Evolutionary conservation across 257 asterid species (phyloP), one percentile per base, ranked within the genome.

Genomic region (Capsicum baccatum): DNA sequence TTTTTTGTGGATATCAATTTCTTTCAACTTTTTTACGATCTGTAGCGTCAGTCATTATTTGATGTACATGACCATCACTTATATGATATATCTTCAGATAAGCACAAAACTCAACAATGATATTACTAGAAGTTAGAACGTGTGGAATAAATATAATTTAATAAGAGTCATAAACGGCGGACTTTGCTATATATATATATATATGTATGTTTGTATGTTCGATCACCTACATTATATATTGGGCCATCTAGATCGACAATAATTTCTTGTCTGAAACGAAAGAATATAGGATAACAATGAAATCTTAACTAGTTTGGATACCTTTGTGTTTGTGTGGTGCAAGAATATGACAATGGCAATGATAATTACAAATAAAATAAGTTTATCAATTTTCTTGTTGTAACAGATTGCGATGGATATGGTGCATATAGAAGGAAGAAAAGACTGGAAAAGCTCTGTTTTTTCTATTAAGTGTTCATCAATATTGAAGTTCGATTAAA

Each of bases 221-320:
- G 81, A 76, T 52, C 63, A 76, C 19, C 81, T 21, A 69, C 26
- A 26, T 21, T 64, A 33, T 64, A 33, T 62, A 44, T 44, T 73
- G 42, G n/a, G 12, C 80, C 19, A 73, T 12, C 10, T 9, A 6
- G 11, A 47, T 47, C 11, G 39, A 3, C 58, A 73, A 73, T 73
- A 73, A 11, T 9, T 71, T 69, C 8, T 68, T 8, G 26, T 69
- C 33, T 69, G 33, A 39, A 69, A 69, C 78, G 15, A 69, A 69
- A 69, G 33, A 37, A 42, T 2, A n/a, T 42, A 73, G 19, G 13
- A 19, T 48, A 48, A 17, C 58, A 47, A 48, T 48, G 44, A 3
- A 19, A 4, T 19, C 9, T 58, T 5, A 48, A 5, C 10, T 14
- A 68, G 37, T 7, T 37, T 42, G 1, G 33, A 37, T 69, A 39